Percentiles rank a stretch among this genome's conserved stretches.
phyloP scores from a whole-genome alignment of 2,329 filamentous ascomycete species.

The Fusarium beomiforme region DNA sequence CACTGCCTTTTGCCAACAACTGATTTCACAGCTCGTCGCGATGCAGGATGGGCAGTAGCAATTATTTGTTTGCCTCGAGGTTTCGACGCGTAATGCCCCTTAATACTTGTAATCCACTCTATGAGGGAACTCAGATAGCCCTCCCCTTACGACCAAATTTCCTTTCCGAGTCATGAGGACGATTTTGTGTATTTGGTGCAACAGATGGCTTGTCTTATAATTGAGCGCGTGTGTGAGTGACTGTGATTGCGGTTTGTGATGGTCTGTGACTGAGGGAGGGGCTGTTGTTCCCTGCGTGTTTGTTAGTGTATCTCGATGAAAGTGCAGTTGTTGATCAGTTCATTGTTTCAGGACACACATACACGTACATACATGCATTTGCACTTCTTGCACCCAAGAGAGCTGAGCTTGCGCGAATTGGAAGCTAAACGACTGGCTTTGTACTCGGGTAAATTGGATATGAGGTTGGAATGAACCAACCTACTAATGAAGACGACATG shows the following conservation, averaged over 20 bases:
- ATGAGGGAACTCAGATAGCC: conserved; percentile 7
- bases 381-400: conserved; percentile 5
- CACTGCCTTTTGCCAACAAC: conserved; percentile 11
- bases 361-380: conserved; percentile 16
- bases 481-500: background rate
- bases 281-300: conserved; percentile 1
- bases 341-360: conserved; percentile 25
- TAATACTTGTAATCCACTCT: conserved; percentile 14
- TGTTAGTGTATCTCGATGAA: conserved; percentile 6
- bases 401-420: conserved; percentile 26
- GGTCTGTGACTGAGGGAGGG: background rate
- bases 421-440: conserved; percentile 14
- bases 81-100: background rate
- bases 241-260: conserved; percentile 16
- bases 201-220: conserved; percentile 13
- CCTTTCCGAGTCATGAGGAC: conserved; percentile 33
- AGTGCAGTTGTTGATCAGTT: conserved; percentile 4
- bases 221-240: conserved; percentile 1
- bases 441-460: background rate
- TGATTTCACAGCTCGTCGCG: background rate
- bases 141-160: conserved; percentile 5
- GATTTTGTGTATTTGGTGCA: conserved; percentile 14
- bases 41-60: background rate
- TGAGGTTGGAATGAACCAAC: background rate
- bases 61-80: background rate